Evolutionary conservation across 768 basidiomycete species (phyloP).

Genomic region (Naematelia encephala): DNA sequence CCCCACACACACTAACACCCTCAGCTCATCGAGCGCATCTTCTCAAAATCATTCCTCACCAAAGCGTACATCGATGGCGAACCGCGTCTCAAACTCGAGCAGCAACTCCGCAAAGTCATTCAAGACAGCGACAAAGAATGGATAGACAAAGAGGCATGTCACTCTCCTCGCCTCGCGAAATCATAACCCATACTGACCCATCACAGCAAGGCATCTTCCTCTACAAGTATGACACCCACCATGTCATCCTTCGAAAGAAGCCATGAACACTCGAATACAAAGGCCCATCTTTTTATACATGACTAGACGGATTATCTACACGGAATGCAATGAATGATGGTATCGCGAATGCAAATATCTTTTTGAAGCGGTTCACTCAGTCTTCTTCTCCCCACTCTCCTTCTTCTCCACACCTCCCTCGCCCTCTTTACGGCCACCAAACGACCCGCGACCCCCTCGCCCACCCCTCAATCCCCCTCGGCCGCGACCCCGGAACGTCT

Average conservation of each 20-base stretch:
- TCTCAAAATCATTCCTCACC: slow-evolving; percentile 82
- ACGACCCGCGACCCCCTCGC: slow-evolving; percentile 10
- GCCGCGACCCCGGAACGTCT: neutral
- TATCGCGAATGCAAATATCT: slow-evolving; percentile 1
- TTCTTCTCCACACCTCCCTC: slow-evolving; percentile 2
- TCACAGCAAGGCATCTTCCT: slow-evolving; percentile 64
- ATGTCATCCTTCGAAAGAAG: slow-evolving; percentile 27
- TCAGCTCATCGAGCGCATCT: slow-evolving; percentile 60
- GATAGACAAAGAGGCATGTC: slow-evolving; percentile 62
- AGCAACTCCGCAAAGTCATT: slow-evolving; percentile 60
- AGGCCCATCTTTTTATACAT: neutral
- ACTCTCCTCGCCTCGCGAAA: neutral
- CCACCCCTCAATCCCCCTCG: slow-evolving; percentile 17
- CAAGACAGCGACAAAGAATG: slow-evolving; percentile 60
- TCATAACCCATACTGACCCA: neutral
- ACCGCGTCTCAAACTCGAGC: slow-evolving; percentile 54
- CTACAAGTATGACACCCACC: slow-evolving; percentile 68
- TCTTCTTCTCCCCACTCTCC: slow-evolving; percentile 1
- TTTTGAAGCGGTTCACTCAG: neutral
- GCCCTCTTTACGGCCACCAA: neutral
- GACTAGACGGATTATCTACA: neutral
- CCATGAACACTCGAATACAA: neutral
- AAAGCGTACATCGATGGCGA: slow-evolving; percentile 61
- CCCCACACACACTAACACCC: neutral
- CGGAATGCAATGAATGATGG: slow-evolving; percentile 5